Conservation (phyloP, 2,329 filamentous ascomycete genomes). For the Paecilomyces sp. region DNA sequence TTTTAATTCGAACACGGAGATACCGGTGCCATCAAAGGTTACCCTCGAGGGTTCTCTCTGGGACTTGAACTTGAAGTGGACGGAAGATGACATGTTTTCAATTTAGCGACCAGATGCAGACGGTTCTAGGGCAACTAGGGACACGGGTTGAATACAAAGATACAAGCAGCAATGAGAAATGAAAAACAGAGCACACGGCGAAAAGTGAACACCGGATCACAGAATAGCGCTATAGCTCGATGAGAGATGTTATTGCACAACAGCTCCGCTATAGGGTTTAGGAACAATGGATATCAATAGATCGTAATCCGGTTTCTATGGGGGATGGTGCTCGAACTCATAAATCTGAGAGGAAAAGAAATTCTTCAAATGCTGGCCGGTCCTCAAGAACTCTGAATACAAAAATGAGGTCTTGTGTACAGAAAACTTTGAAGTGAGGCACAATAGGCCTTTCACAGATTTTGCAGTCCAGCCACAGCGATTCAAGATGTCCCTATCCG, state of each 20-base stretch:
- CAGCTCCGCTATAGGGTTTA: constrained; percentile 7
- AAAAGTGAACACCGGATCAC: neutral
- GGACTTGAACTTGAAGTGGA: constrained; percentile 99
- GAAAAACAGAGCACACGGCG: constrained; percentile 6
- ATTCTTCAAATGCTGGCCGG: constrained; percentile 19
- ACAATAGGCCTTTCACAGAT: neutral
- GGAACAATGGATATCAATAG: constrained; percentile 8
- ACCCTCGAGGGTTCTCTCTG: constrained; percentile 92
- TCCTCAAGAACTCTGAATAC: constrained; percentile 25
- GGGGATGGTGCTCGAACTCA: constrained; percentile 16
- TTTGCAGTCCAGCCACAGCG: neutral
- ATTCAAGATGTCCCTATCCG: neutral
- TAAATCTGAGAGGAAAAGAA: constrained; percentile 11
- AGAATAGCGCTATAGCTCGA: constrained; percentile 8
- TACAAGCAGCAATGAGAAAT: constrained; percentile 16
- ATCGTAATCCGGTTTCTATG: constrained; percentile 19
- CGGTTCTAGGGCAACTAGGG: constrained; percentile 21
- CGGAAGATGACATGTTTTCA: constrained; percentile 80
- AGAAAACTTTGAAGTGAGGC: constrained; percentile 4
- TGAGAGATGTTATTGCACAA: constrained; percentile 3
- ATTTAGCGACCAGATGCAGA: constrained; percentile 21
- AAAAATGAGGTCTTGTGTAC: constrained; percentile 25
- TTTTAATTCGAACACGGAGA: constrained; percentile 97
- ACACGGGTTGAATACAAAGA: constrained; percentile 18
- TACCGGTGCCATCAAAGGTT: constrained; percentile 93